Evolutionary conservation across 805 yeast genomes (phyloP), one percentile per base, ranked within the genome.

Genomic region (Pachysolen tannophilus): DNA sequence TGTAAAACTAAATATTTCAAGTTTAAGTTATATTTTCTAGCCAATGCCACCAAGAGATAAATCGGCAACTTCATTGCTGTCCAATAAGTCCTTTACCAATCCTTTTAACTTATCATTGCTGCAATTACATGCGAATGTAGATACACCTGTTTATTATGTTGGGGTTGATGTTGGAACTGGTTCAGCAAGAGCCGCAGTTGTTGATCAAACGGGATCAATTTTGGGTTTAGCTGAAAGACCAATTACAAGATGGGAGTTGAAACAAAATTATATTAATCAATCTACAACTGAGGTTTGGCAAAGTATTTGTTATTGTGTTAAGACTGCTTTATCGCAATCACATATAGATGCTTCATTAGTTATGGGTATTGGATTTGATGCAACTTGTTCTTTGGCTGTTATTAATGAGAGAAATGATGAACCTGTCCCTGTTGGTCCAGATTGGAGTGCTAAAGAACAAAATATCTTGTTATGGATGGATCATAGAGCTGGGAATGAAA

Each of bases 401-500:
- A 65, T 88, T 25, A 69, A 77, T 41, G 82, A 80, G 44, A 53
- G 63, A 5, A 65, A 70, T 30, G 83, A 82, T 46, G 55, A 65
- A 32, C 94, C 95, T 3, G 69, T 85, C 29, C 85, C 82, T 2
- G 97, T 87, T 11, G 98, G 98, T 8, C 97, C 98, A 2, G 84
- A 88, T 53, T 90, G 85, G 55, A 43, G 59, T 23, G 78, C 85
- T 48, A 46, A 63, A 31, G 71, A 70, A 42, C 94, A 88, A 53
- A 87, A 92, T 58, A 80, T 92, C 49, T 77, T 92, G 34, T 61
- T 92, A 43, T 92, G 98, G 98, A 90, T 92, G 97, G 98, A 92
- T 62, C 98, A 92, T 58, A 73, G 98, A 43, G 97, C 97, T 0
- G 78, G 69, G 11, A 63, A 66, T 6, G 96, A 90, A 54, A 87